phyloP scores from a whole-genome alignment of 225 moss, liverwort and hornwort genomes.

The Climacium dendroides region DNA sequence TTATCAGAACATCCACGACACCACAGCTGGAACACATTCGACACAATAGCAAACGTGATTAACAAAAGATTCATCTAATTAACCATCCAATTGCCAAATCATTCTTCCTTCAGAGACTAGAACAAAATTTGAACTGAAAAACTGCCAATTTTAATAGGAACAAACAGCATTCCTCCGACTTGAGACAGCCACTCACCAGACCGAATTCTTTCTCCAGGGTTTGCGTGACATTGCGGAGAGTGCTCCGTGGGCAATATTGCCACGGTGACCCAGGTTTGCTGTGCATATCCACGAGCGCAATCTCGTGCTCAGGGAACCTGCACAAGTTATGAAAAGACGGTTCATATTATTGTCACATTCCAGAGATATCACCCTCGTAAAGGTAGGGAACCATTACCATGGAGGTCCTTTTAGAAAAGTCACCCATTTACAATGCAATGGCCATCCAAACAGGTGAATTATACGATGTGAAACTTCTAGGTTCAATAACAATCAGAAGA shows the following conservation, averaged over 20 bases:
- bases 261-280: constrained; percentile 71
- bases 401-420: background rate
- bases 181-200: constrained; percentile 27
- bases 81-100: background rate
- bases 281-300: constrained; percentile 86
- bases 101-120: background rate
- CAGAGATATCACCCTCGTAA: background rate
- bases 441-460: background rate
- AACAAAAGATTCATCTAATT: background rate
- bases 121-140: background rate
- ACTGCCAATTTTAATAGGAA: background rate
- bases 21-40: background rate
- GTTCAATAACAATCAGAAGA: background rate
- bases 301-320: constrained; percentile 63
- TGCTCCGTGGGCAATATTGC: constrained; percentile 76
- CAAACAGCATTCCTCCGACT: background rate
- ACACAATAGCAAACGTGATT: background rate
- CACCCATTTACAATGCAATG: background rate
- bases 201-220: constrained; percentile 66
- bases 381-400: background rate
- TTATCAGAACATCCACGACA: background rate
- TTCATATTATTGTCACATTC: background rate
- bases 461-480: background rate
- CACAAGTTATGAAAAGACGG: background rate
- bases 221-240: constrained; percentile 58